phyloP scores from a whole-genome alignment of 129 eudicot genomes.

The Solidago caesia region DNA sequence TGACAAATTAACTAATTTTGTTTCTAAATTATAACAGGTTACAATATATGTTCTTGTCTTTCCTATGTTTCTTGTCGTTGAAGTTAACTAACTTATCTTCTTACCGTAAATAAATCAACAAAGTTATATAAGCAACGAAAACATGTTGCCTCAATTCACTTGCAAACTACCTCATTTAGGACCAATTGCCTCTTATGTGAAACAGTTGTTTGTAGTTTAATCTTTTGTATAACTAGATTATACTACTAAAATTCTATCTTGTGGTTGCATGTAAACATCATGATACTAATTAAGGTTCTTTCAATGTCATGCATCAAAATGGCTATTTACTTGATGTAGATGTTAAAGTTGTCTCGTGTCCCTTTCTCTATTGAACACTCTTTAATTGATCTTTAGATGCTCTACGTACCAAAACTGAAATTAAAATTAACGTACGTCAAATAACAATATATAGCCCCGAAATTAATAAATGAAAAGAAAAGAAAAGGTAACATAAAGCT shows the following conservation, averaged over 20 bases:
- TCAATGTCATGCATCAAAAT: constrained; percentile 1
- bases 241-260: not conserved
- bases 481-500: no score
- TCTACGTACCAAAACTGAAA: not conserved
- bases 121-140: constrained; percentile 12
- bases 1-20: not conserved
- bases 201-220: not conserved
- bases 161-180: constrained; percentile 18
- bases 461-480: not conserved
- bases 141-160: not conserved
- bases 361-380: not conserved
- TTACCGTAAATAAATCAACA: not conserved
- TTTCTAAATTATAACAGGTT: not conserved
- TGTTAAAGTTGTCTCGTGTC: constrained; percentile 14
- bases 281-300: not conserved
- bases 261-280: constrained; percentile 12
- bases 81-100: constrained; percentile 9
- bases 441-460: not conserved
- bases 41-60: not conserved
- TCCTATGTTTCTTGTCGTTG: not conserved
- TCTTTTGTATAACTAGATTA: not conserved
- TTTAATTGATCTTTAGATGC: not conserved
- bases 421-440: not conserved
- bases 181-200: not conserved
- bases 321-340: constrained; percentile 2